These are phyloP conservation scores for Sistotremastrum niveocremeum DNA, from an alignment of 768 basidiomycete species.

Conservation along the genomic window DNA sequence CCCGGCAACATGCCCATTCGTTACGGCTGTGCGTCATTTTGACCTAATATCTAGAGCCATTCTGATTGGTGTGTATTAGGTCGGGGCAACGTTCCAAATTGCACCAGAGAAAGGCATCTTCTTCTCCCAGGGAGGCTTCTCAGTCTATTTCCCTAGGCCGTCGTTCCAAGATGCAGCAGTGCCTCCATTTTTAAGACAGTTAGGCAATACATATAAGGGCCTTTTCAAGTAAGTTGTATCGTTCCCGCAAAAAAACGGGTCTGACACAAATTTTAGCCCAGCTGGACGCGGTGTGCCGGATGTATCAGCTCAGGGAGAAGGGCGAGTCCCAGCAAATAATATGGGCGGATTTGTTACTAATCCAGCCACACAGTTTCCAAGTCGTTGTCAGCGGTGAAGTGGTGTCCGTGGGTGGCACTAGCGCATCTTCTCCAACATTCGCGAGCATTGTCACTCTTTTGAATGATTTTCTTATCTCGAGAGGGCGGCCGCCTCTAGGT, in stretches of 20 bases:
- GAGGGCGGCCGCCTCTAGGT: constrained; percentile 14
- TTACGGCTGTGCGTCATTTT: constrained; percentile 1
- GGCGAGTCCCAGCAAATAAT: not conserved
- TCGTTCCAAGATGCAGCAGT: constrained; percentile 7
- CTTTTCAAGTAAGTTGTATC: constrained; percentile 6
- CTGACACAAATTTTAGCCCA: not conserved
- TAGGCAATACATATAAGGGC: constrained; percentile 8
- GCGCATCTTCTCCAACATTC: constrained; percentile 13
- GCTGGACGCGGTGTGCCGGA: constrained; percentile 11
- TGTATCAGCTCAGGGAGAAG: constrained; percentile 9
- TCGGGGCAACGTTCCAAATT: constrained; percentile 12
- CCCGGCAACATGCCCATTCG: constrained; percentile 7
- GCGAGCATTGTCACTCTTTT: constrained; percentile 16
- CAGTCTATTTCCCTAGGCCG: constrained; percentile 6
- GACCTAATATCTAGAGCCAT: not conserved
- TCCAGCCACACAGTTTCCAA: constrained; percentile 2
- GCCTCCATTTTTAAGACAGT: constrained; percentile 4
- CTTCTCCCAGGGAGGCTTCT: constrained; percentile 9
- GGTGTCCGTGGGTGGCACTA: constrained; percentile 11
- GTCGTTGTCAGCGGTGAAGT: constrained; percentile 5
- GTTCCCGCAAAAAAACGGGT: not conserved
- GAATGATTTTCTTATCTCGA: constrained; percentile 15
- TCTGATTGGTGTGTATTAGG: constrained; percentile 1
- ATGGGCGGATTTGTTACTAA: too few relatives aligned
- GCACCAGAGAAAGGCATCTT: constrained; percentile 5